Evolutionary conservation across 176 grass and related monocot genomes (phyloP).

Genomic region (Alloteropsis semialata): DNA sequence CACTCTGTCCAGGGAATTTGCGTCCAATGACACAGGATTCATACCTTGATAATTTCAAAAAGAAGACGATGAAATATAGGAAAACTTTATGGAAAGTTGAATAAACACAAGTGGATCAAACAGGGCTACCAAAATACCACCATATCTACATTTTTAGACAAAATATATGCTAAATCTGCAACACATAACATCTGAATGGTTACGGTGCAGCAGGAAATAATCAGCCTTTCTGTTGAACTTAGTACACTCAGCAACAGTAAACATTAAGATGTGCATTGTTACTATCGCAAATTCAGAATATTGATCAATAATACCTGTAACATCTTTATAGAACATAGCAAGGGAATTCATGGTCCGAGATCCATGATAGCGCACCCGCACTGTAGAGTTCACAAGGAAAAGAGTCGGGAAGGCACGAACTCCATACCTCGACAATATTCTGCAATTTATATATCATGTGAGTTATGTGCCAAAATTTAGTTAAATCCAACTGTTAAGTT

Average conservation of each 20-base stretch:
- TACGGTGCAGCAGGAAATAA: not conserved
- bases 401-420: slow-evolving; percentile 75
- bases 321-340: slow-evolving; percentile 69
- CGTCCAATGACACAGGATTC: slow-evolving; percentile 50
- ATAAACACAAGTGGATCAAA: not conserved
- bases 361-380: slow-evolving; percentile 73
- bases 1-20: slow-evolving; percentile 37
- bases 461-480: not conserved
- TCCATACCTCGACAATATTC: slow-evolving; percentile 85
- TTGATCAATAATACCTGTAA: slow-evolving; percentile 53
- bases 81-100: not conserved
- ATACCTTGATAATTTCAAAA: slow-evolving; percentile 44
- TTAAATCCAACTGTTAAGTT: not conserved
- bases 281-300: not conserved
- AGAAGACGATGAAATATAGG: slow-evolving; percentile 12
- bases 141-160: not conserved
- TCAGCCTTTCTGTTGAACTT: not conserved
- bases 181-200: slow-evolving; percentile 6
- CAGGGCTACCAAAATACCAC: not conserved
- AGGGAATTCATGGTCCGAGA: slow-evolving; percentile 67
- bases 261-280: not conserved
- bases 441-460: slow-evolving; percentile 41
- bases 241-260: not conserved
- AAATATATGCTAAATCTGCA: slow-evolving; percentile 10
- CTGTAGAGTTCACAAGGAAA: slow-evolving; percentile 77